Base-by-base conservation (phyloP, 2,329 filamentous ascomycete species). In the Zymoseptoria brevis region DNA sequence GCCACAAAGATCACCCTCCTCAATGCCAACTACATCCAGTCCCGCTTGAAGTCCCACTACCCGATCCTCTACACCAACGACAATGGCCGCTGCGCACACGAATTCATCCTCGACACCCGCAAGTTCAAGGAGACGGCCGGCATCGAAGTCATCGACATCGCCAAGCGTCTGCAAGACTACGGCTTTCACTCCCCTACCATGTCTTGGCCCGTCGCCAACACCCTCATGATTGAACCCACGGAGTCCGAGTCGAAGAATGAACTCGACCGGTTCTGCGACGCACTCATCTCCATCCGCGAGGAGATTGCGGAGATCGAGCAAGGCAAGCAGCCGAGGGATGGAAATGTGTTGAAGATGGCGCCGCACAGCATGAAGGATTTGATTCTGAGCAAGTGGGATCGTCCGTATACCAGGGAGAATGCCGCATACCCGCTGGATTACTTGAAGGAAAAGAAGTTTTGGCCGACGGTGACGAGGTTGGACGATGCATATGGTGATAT, bases 111-210 rank as follows among this genome's bases (percentile, higher is more conserved):
- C 35, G 93, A 97, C 68, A 83, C 87, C 5, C 88, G 93, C 21
- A 83, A 85, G 22, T 96, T 96, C 81, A 89, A 90, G 72, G 87
- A 92, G 57, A 84, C 85, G 0, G 85, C 88, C 6, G 90, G 90
- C 24, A 79, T 97, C 67, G 92, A 96, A 76, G 93, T 88, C 29
- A 94, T 96, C 67, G 93, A 97, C 71, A 88, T 97, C 65, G 93
- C 93, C 70, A 97, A 97, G 81, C 89, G 93, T 63, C 84, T 97
- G 19, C 92, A 96, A 76, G 93, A 97, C 73, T 97, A 96, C 73
- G 93, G 93, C 50, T 97, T 97, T 83, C 93, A 97, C 75, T 89
- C 92, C 1, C 93, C 93, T 0, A 97, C 93, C 56, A 96, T 97
- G 93, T 91, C 87, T 73, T 96, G 90, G 89, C 93, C 93, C 1